These are phyloP conservation scores for Trichoderma atrobrunneum DNA, from an alignment of 2,329 filamentous ascomycete species.

Conservation along the genomic window DNA sequence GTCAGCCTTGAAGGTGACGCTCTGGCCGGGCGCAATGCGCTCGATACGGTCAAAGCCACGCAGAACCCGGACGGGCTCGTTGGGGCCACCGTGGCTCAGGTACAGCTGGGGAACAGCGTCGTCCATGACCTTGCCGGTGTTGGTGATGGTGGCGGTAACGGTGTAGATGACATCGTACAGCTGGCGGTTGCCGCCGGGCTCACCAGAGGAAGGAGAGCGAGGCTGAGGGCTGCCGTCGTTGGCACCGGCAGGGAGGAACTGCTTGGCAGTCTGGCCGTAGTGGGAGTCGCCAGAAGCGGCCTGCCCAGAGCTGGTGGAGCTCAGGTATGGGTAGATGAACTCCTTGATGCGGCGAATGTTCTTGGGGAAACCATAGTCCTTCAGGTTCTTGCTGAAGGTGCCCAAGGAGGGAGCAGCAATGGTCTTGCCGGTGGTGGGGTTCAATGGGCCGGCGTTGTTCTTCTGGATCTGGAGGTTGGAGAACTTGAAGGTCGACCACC, in stretches of 20 bases:
- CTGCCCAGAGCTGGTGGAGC: constrained; percentile 56
- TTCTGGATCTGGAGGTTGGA: constrained; percentile 61
- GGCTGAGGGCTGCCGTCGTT: constrained; percentile 56
- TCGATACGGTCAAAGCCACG: constrained; percentile 76
- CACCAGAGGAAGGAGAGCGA: constrained; percentile 47
- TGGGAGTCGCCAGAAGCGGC: constrained; percentile 56
- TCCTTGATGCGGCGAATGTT: constrained; percentile 49
- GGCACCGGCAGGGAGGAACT: constrained; percentile 60
- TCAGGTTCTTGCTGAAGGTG: constrained; percentile 58
- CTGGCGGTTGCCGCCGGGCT: constrained; percentile 61
- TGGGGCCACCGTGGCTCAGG: constrained; percentile 72
- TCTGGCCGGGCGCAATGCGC: constrained; percentile 66
- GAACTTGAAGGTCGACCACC: constrained; percentile 77
- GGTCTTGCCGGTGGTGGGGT: constrained; percentile 60
- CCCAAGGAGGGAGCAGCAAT: constrained; percentile 62
- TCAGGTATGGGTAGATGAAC: constrained; percentile 71
- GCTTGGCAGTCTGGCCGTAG: constrained; percentile 57
- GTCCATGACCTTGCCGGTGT: constrained; percentile 63
- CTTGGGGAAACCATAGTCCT: constrained; percentile 67
- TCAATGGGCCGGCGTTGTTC: constrained; percentile 50
- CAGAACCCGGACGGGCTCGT: constrained; percentile 65
- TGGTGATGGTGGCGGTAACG: constrained; percentile 65
- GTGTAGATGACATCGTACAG: constrained; percentile 70
- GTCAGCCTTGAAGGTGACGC: constrained; percentile 62
- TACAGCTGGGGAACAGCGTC: constrained; percentile 78